Percentiles rank a stretch among this genome's conserved stretches.
phyloP scores from a whole-genome alignment of 495 filamentous ascomycete species.

The Trichoderma virens region DNA sequence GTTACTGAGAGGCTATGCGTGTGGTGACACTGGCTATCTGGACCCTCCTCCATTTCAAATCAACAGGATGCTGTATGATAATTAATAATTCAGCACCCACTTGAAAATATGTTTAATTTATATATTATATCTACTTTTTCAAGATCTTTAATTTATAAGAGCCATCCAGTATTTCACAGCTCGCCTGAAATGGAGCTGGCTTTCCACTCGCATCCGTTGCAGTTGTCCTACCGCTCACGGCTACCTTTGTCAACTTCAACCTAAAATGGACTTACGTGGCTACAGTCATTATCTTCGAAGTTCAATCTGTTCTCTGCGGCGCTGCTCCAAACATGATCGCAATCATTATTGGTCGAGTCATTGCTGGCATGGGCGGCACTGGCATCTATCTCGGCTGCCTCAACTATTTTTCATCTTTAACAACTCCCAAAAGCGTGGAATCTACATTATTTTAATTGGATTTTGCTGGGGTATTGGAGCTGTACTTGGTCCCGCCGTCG shows the following conservation, averaged over 20 bases:
- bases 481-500: slow-evolving; percentile 29
- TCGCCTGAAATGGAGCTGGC: neutral
- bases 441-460: slow-evolving; percentile 31
- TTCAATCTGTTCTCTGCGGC: slow-evolving; percentile 40
- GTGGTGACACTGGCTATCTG: no score
- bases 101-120: no score
- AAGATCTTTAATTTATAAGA: no score
- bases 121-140: no score
- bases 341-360: slow-evolving; percentile 40
- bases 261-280: slow-evolving; percentile 35
- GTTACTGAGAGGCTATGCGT: no score
- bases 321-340: slow-evolving; percentile 37
- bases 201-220: neutral
- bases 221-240: neutral
- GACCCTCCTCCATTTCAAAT: no score
- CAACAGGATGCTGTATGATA: no score
- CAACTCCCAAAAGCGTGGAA: slow-evolving; percentile 34
- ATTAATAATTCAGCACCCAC: no score
- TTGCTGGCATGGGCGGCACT: slow-evolving; percentile 36
- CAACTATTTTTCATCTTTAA: slow-evolving; percentile 27
- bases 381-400: slow-evolving; percentile 20
- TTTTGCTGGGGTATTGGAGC: slow-evolving; percentile 16
- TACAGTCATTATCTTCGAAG: slow-evolving; percentile 43
- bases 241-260: neutral
- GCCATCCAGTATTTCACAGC: no score